Conservation (phyloP, 129 eudicot species). For the Glebionis coronaria region DNA sequence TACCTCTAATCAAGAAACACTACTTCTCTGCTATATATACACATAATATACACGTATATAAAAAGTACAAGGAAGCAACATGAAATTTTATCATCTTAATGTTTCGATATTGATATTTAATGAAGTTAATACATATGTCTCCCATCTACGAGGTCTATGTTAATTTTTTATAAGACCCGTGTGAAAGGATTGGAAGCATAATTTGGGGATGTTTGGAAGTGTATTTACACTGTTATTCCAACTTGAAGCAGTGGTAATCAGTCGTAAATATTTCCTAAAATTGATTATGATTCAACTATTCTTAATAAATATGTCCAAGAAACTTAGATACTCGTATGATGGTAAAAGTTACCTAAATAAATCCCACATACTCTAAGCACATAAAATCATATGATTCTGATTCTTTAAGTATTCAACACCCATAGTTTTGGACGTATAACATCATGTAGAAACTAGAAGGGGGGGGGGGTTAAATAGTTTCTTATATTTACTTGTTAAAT, state of each 20-base stretch:
- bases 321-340: too few relatives aligned
- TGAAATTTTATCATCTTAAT: not conserved
- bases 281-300: too few relatives aligned
- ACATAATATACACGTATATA: not conserved
- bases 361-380: not conserved
- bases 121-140: not conserved
- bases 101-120: not conserved
- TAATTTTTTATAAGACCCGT: too few relatives aligned
- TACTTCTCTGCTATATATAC: not conserved
- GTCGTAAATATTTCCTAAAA: not conserved
- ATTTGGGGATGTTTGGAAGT: not conserved
- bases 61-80: not conserved
- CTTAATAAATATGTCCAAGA: too few relatives aligned
- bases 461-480: too few relatives aligned
- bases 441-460: too few relatives aligned
- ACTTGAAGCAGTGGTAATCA: not conserved
- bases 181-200: too few relatives aligned
- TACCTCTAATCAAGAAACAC: constrained; percentile 6
- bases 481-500: too few relatives aligned
- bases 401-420: constrained; percentile 4
- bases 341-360: too few relatives aligned
- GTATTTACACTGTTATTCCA: not conserved
- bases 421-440: not conserved
- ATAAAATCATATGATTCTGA: not conserved
- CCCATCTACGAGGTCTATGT: not conserved